phyloP scores from a whole-genome alignment of 768 basidiomycete species.

The Leccinum arenicola region DNA sequence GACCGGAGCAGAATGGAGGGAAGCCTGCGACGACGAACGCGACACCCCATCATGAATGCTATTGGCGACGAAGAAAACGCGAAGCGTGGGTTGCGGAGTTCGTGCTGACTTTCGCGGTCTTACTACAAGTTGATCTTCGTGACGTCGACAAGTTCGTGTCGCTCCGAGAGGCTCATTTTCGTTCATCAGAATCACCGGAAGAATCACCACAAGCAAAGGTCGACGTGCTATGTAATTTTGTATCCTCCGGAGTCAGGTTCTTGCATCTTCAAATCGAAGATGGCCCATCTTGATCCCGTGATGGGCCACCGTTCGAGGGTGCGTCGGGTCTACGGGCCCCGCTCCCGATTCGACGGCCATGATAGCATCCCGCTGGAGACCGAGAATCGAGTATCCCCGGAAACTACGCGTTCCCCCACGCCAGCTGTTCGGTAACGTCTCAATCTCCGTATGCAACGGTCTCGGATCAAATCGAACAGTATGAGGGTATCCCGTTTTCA shows the following conservation, averaged over 20 bases:
- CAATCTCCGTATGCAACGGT: constrained; percentile 15
- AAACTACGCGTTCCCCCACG: background rate
- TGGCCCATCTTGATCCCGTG: background rate
- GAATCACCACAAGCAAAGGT: background rate
- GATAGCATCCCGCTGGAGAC: background rate
- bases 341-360: background rate
- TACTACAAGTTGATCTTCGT: no score
- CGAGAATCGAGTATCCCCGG: constrained; percentile 2
- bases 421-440: background rate
- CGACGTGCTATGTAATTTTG: background rate
- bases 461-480: constrained; percentile 7
- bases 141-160: no score
- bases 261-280: background rate
- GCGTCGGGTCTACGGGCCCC: background rate
- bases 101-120: background rate
- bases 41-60: background rate
- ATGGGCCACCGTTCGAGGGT: background rate
- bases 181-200: background rate
- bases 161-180: no score
- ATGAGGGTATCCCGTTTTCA: constrained; percentile 1
- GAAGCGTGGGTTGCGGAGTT: background rate
- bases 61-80: background rate
- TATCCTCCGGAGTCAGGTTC: background rate
- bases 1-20: background rate
- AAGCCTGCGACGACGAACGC: background rate